Base-by-base conservation (phyloP, 139 green algal species). In the Chara braunii region DNA sequence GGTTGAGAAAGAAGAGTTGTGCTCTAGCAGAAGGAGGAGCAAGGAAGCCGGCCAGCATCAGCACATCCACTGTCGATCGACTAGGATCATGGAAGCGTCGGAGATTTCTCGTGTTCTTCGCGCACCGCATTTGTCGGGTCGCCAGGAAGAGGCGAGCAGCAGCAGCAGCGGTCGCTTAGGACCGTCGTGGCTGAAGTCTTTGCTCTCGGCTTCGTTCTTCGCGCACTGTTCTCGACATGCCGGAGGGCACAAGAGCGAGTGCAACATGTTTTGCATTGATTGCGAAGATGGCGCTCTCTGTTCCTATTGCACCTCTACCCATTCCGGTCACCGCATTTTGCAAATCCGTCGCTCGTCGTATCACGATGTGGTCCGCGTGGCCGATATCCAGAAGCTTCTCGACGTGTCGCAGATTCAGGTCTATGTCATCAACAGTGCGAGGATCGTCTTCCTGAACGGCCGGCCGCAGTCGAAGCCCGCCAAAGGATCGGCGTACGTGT, bases 391-490 rank as follows among this genome's bases (percentile, higher is more conserved):
- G 18, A 34, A 23, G 6, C 37, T 60, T 56, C 26, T 71, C 5
- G 84, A 94, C 60, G 72, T 86, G 3, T 33, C 36, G 0, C 76
- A 70, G 28, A 83, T 94, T 42, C 87, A 94, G 72, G 72, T 84
- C 8, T 93, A 93, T 74, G 78, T 88, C 24, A 93, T 93, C 75
- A 93, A 93, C 64, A 77, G 77, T 37, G 75, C 82, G 14, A 78
- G 82, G 64, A 89, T 94, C 37, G 55, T 93, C 11, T 94, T 94
- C 72, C 77, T 94, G 23, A 79, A 80, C 1, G 60, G 82, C 22
- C 76, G 87, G 1, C 87, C 87, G 29, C 87, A 94, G 35, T n/a
- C 58, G 1, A 22, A 24, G 0, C 61, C 50, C 11, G 40, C 37
- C 3, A 75, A 75, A 23, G 43, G 59, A 33, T 42, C 58, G 18